phyloP scores from a whole-genome alignment of 83 land plant species.

The Thuja plicata region DNA sequence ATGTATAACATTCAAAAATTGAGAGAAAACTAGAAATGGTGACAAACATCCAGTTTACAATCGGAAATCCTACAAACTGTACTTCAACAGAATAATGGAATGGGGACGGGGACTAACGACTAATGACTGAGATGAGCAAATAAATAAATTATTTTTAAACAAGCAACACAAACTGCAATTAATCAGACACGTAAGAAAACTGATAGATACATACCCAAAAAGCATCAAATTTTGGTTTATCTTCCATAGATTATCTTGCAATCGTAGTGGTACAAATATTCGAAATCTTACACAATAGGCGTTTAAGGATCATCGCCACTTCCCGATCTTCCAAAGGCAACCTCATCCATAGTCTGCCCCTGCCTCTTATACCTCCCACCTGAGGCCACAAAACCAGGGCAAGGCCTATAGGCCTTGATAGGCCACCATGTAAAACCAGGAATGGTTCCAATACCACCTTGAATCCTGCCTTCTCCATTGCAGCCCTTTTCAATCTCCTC shows the following conservation, averaged over 20 bases:
- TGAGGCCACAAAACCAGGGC: conserved; percentile 83
- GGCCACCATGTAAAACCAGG: conserved; percentile 99
- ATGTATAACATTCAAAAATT: background rate
- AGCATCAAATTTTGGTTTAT: background rate
- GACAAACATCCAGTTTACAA: background rate
- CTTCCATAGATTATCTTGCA: background rate
- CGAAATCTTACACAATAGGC: background rate
- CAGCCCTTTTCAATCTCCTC: conserved; percentile 75
- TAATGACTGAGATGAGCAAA: background rate
- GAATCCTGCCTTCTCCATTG: conserved; percentile 92
- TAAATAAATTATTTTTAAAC: background rate
- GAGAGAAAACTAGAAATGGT: background rate
- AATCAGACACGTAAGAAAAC: background rate
- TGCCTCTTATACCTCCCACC: conserved; percentile 82
- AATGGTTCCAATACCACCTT: conserved; percentile 89
- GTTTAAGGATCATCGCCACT: conserved; percentile 12
- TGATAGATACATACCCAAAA: background rate
- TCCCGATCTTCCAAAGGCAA: conserved; percentile 63
- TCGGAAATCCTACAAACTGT: background rate
- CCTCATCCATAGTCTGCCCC: conserved; percentile 92
- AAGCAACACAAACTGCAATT: background rate
- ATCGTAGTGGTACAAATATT: background rate
- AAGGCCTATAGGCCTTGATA: conserved; percentile 94
- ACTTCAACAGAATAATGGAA: no score
- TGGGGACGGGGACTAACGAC: background rate